Percentiles rank a stretch among this genome's conserved stretches.
These are phyloP conservation scores for Leccinum subtestaceum DNA, from an alignment of 768 basidiomycete genomes.

Conservation along the genomic window DNA sequence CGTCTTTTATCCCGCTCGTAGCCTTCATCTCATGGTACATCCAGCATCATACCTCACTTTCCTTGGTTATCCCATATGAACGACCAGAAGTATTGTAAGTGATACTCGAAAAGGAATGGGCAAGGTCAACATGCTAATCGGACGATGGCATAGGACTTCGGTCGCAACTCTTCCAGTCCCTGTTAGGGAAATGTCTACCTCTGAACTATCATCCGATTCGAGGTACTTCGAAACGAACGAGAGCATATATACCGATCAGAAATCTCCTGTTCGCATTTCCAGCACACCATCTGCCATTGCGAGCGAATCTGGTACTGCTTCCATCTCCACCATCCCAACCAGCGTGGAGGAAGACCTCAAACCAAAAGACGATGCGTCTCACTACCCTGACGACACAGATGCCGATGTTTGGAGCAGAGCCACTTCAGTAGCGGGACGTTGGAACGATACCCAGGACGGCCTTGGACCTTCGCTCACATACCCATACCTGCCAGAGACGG, in stretches of 20 bases:
- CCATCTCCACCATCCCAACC: slow-evolving; percentile 4
- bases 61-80: slow-evolving; percentile 15
- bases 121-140: background rate
- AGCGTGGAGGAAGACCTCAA: slow-evolving; percentile 24
- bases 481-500: slow-evolving; percentile 51
- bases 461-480: slow-evolving; percentile 49
- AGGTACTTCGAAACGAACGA: background rate
- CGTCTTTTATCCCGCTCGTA: slow-evolving; percentile 1
- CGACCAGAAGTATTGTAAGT: slow-evolving; percentile 12
- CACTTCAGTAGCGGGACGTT: slow-evolving; percentile 6
- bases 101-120: background rate
- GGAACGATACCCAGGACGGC: slow-evolving; percentile 37
- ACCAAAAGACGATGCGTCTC: slow-evolving; percentile 13
- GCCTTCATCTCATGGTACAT: background rate
- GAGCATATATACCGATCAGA: slow-evolving; percentile 3
- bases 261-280: slow-evolving; percentile 6
- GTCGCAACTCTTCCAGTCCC: slow-evolving; percentile 2
- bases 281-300: slow-evolving; percentile 10
- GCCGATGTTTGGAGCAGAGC: slow-evolving; percentile 3
- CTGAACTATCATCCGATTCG: slow-evolving; percentile 1
- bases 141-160: background rate
- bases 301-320: slow-evolving; percentile 7
- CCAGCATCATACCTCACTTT: slow-evolving; percentile 18
- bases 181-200: slow-evolving; percentile 5
- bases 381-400: background rate